Conservation (phyloP, 2,329 filamentous ascomycete genomes). For the Alternaria tenuissima region DNA sequence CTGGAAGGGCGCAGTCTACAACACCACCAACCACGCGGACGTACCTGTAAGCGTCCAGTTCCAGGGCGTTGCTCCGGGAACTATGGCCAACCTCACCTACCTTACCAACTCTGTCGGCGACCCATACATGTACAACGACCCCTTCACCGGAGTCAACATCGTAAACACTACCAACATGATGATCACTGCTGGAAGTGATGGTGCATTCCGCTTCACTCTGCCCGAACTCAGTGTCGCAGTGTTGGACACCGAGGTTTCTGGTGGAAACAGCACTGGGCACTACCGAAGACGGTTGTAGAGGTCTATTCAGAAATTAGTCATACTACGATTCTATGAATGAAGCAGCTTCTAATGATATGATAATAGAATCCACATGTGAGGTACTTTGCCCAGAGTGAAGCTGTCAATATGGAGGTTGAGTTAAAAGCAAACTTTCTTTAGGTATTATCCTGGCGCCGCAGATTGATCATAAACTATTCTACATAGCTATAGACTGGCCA, state of each 20-base stretch:
- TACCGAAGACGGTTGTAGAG: background rate
- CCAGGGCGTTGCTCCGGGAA: conserved; percentile 37
- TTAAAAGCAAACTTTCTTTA: background rate
- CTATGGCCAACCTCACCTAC: conserved; percentile 51
- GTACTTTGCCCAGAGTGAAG: background rate
- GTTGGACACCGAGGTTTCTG: conserved; percentile 52
- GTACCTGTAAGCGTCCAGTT: conserved; percentile 39
- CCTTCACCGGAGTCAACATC: conserved; percentile 57
- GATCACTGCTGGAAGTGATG: conserved; percentile 50
- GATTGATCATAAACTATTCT: background rate
- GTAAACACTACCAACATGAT: conserved; percentile 32
- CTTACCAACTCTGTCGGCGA: conserved; percentile 52
- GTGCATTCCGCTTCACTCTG: conserved; percentile 62
- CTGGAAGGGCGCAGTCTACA: conserved; percentile 61
- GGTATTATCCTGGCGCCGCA: background rate
- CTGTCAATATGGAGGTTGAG: background rate
- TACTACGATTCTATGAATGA: background rate
- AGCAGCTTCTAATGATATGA: background rate
- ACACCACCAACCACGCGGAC: conserved; percentile 50
- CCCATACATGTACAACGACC: conserved; percentile 55
- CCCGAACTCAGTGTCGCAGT: conserved; percentile 66
- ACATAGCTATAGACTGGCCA: background rate
- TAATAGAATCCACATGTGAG: background rate
- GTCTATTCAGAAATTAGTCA: background rate
- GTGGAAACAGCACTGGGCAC: conserved; percentile 1